Base-by-base conservation (phyloP, 2,329 filamentous ascomycete genomes). In the Zymoseptoria tritici region DNA sequence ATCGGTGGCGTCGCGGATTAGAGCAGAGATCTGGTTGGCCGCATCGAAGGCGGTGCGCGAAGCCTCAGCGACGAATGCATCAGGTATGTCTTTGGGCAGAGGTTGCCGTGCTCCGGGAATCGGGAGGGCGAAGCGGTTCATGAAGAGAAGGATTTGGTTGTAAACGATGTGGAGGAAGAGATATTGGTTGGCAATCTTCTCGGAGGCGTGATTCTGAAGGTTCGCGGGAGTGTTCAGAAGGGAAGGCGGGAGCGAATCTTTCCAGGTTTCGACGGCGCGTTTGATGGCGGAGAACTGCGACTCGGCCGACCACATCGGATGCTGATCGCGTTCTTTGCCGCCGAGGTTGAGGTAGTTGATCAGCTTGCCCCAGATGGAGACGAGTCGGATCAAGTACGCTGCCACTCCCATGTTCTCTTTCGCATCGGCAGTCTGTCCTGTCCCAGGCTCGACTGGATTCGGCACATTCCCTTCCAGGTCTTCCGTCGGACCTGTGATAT, bases 361-460 rank as follows among this genome's bases (percentile, higher is more conserved):
- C 54, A 97, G 87, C 54, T 87, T 86, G 4, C 94, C 94, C 92
- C 93, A 97, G 31, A 96, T 79, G 1, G 91, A 85, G 62, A 97
- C 89, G 2, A 88, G 82, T 20, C 90, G 86, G 62, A 97, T 88
- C 69, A 94, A 89, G 74, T 95, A 96, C 9, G 93, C 91, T 1
- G 91, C 89, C 4, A 96, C 91, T 2, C 93, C 94, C 91, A 97
- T 96, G 70, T 96, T 97, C 7, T 89, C 86, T 67, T 82, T 85
- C 1, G 88, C 81, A 64, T 90, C 83, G 29, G 81, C 81, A 19
- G 86, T 73, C 62, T 88, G 84, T 2, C 83, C 85, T n/a, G 84
- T 82, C 52, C 87, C 83, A 2, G 81, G 79, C 0, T 83, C 78
- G 7, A 85, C 80, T 0, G 84, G 81, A 61, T 87, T 85, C 3